phyloP scores from a whole-genome alignment of 805 yeast species.

The Metschnikowia picachoensis region DNA sequence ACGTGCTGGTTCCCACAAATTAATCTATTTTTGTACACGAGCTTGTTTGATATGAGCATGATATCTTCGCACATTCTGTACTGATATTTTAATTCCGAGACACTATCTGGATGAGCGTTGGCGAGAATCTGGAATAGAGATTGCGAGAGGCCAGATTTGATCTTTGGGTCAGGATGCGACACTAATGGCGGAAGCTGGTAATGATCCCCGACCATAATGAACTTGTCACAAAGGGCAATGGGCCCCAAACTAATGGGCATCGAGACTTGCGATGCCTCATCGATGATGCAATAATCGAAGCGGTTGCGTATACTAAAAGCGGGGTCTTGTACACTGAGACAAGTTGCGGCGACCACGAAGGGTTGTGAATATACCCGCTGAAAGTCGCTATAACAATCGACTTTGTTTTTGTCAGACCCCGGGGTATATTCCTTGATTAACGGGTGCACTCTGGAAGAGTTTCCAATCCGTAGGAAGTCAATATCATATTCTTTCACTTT shows the following conservation, averaged over 20 bases:
- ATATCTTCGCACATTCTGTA: conserved; percentile 92
- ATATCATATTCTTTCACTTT: conserved; percentile 48
- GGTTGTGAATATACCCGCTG: conserved; percentile 48
- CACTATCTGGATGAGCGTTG: conserved; percentile 66
- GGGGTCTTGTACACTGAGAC: conserved; percentile 69
- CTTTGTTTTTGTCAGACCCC: conserved; percentile 24
- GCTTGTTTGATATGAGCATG: conserved; percentile 73
- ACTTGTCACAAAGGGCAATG: conserved; percentile 66
- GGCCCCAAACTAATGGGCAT: conserved; percentile 93
- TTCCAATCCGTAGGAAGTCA: conserved; percentile 66
- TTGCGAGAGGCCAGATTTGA: conserved; percentile 61
- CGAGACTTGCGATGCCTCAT: conserved; percentile 95
- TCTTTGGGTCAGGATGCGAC: conserved; percentile 52
- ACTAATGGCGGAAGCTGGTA: conserved; percentile 90
- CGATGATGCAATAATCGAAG: conserved; percentile 92
- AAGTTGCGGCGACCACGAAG: conserved; percentile 83
- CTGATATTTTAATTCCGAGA: conserved; percentile 76
- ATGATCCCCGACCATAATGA: conserved; percentile 95
- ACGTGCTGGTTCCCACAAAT: conserved; percentile 70
- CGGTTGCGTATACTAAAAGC: conserved; percentile 48
- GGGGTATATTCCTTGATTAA: conserved; percentile 54
- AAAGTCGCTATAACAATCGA: conserved; percentile 44
- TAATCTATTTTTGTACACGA: conserved; percentile 72
- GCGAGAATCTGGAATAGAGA: conserved; percentile 76
- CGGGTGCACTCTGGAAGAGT: conserved; percentile 55